Evolutionary conservation across 192 early-diverging fungal species (phyloP), one percentile per base, ranked within the genome.

Genomic region (Funneliformis geosporum): DNA sequence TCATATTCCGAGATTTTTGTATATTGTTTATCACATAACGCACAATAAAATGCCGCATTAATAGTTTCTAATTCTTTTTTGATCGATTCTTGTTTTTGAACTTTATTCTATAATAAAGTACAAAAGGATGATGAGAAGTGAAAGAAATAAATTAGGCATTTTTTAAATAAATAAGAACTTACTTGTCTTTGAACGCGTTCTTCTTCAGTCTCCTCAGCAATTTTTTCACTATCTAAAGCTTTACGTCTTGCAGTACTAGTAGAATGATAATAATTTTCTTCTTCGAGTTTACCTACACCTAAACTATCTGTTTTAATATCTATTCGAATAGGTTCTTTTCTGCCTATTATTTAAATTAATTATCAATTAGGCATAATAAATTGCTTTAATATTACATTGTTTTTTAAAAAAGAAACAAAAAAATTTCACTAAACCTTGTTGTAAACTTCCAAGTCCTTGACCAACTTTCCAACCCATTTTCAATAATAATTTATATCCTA

Each of bases 11-110:
- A 83, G 18, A 92, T 90, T 71, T 90, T 91, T 39, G 83, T 87
- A 79, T 95, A 95, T 76, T 95, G 94, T 79, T 95, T 95, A 76
- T 93, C 89, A 82, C 93, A 94, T 14, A 92, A 80, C 4, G 82
- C 86, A 64, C 94, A 95, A 87, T 93, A 94, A 77, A 95, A 95
- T 1, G 91, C 91, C 2, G 89, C 83, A 68, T 92, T 93, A 43
- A 92, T 87, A 72, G 88, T 86, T n/a, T 86, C 79, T 47, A 88
- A 25, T 68, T 88, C 88, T 44, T 87, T 86, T 74, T 89, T 86
- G 42, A 94, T 86, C 5, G 83, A 82, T 64, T 87, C 83, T 11
- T 78, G 79, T 62, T 87, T 82, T 39, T 83, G 74, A 1, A 87
- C 88, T 71, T 87, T 85, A 64, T 80, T 62, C 89, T 91, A 73